Evolutionary conservation across 441 rosid species (phyloP), one percentile per base, ranked within the genome.

Genomic region (Macaranga tanarius): DNA sequence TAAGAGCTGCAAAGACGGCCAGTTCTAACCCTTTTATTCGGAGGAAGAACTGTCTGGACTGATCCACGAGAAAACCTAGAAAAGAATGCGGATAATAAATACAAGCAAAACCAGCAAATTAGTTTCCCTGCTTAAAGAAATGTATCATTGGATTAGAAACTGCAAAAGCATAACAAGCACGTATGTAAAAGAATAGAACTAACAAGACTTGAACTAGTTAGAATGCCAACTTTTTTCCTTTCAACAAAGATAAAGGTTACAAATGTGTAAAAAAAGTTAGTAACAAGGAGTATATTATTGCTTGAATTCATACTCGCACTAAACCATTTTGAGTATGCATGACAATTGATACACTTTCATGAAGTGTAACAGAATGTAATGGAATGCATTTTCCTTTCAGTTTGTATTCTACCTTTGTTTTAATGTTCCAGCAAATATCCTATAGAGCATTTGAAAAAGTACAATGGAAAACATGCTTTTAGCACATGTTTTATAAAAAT

Each of bases 41-140:
- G 81, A 55, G 98, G 98, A 80, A 96, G 95, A 65, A 87, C 86
- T 45, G 98, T 96, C 84, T 93, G 93, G 71, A 92, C 98, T 73
- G 92, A 79, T 34, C 92, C 90, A 64, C 98, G 96, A 60, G 82
- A 88, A 85, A 93, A 93, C 98, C 97, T 96, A 80, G 54, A 59
- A 62, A 81, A 74, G 23, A 55, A 82, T 9, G 13, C 7, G 13
- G 25, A 7, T 10, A 25, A 57, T 31, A 54, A 72, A 19, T 7
- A 65, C 13, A 48, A 16, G 45, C 25, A 51, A 62, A 42, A 47
- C 60, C 19, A n/a, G 17, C 10, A 62, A 62, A 10, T 2, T n/a
- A 25, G 22, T 44, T 61, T 26, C 17, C 17, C 20, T 10, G 5
- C 19, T 10, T 25, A 45, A 26, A 20, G 45, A 65, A 12, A 45